phyloP scores from a whole-genome alignment of 805 yeast genomes.

The Spathaspora gorwiae region DNA sequence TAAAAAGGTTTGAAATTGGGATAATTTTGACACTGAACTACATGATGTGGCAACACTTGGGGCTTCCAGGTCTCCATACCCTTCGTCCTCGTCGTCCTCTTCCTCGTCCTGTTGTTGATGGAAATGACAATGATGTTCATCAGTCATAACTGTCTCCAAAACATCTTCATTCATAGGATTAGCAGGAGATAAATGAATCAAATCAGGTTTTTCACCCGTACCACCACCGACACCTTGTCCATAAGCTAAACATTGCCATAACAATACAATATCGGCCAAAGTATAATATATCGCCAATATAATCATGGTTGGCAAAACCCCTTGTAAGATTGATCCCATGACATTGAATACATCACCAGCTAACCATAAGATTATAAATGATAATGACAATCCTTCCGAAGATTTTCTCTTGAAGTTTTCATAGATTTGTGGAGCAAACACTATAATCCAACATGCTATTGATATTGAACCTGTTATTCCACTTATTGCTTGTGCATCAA shows the following conservation, averaged over 20 bases:
- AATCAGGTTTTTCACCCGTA: conserved; percentile 42
- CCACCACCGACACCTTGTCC: conserved; percentile 43
- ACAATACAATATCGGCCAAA: conserved; percentile 77
- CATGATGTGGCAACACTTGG: neutral
- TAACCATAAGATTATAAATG: conserved; percentile 87
- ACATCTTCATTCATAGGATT: conserved; percentile 74
- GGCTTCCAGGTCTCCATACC: conserved; percentile 15
- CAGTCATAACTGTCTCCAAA: conserved; percentile 54
- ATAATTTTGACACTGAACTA: conserved; percentile 7
- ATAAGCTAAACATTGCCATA: conserved; percentile 80
- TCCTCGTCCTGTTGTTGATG: conserved; percentile 15
- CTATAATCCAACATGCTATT: conserved; percentile 96
- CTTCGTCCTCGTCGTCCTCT: conserved; percentile 14
- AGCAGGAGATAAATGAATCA: conserved; percentile 82
- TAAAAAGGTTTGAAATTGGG: conserved; percentile 17
- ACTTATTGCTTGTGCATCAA: conserved; percentile 67
- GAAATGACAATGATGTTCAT: conserved; percentile 23
- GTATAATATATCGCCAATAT: conserved; percentile 91
- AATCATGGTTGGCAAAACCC: conserved; percentile 91
- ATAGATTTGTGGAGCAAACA: conserved; percentile 93
- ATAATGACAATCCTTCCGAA: conserved; percentile 83
- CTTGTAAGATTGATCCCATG: conserved; percentile 84
- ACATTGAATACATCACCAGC: conserved; percentile 93
- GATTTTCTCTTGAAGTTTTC: conserved; percentile 83
- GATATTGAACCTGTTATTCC: conserved; percentile 86